These are phyloP conservation scores for Brassica cretica DNA, from an alignment of 345 rosid species.

Conservation along the genomic window DNA sequence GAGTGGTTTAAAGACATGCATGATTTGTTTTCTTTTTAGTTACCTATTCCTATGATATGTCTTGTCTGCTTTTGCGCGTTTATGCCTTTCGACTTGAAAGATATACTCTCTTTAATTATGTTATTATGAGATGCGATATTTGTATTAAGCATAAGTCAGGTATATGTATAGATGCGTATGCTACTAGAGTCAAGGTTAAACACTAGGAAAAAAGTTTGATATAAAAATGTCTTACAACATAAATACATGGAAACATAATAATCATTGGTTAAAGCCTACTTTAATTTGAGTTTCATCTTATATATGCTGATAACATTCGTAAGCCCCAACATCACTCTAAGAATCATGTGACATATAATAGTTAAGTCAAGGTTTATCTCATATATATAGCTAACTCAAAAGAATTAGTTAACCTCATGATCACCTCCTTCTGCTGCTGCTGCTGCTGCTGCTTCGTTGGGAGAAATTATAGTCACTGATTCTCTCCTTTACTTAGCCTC, in stretches of 20 bases:
- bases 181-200: slow-evolving; percentile 2
- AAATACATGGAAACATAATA: slow-evolving; percentile 18
- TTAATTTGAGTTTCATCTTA: slow-evolving; percentile 10
- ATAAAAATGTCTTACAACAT: not conserved
- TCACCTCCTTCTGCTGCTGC: slow-evolving; percentile 20
- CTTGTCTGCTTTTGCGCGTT: slow-evolving; percentile 37
- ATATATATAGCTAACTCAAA: slow-evolving; percentile 37
- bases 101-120: not conserved
- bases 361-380: slow-evolving; percentile 28
- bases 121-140: not conserved
- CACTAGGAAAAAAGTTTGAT: not conserved
- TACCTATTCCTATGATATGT: slow-evolving; percentile 30
- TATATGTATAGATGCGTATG: not conserved
- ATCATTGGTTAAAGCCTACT: slow-evolving; percentile 25
- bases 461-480: slow-evolving; percentile 45
- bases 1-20: slow-evolving; percentile 15
- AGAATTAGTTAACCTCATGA: slow-evolving; percentile 38
- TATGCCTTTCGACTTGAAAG: slow-evolving; percentile 9
- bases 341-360: slow-evolving; percentile 26
- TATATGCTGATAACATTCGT: slow-evolving; percentile 21
- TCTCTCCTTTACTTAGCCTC: slow-evolving; percentile 72
- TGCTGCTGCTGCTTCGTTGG: not conserved
- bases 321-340: slow-evolving; percentile 25
- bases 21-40: slow-evolving; percentile 22
- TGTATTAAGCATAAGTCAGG: not conserved